Evolutionary conservation across 108 stramenopile genomes (phyloP).

Genomic region (Skeletonema tropicum): DNA sequence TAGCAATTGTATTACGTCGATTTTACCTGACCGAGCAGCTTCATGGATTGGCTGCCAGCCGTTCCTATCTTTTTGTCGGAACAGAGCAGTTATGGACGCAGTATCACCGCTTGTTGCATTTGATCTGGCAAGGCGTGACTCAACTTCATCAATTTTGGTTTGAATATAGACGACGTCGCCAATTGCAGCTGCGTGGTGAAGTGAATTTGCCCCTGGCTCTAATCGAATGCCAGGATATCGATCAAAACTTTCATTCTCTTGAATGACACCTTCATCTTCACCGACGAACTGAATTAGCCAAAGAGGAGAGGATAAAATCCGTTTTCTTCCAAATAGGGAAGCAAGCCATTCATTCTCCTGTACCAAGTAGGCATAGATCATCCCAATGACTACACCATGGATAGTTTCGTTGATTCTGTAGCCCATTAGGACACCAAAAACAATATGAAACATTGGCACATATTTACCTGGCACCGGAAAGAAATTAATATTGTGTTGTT

Average conservation of each 20-base stretch:
- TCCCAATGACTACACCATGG: slow-evolving; percentile 35
- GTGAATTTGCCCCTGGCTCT: slow-evolving; percentile 22
- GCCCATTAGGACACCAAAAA: slow-evolving; percentile 36
- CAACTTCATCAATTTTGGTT: slow-evolving; percentile 15
- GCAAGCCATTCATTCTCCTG: slow-evolving; percentile 25
- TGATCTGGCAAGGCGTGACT: slow-evolving; percentile 4
- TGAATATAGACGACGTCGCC: slow-evolving; percentile 22
- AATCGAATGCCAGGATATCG: slow-evolving; percentile 35
- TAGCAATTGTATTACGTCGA: slow-evolving; percentile 29
- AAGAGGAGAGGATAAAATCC: slow-evolving; percentile 19
- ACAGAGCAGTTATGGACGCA: slow-evolving; percentile 14
- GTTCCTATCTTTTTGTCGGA: slow-evolving; percentile 43
- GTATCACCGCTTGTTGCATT: neutral
- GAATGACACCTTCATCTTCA: slow-evolving; percentile 5
- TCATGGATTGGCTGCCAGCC: slow-evolving; percentile 55
- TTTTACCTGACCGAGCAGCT: slow-evolving; percentile 34
- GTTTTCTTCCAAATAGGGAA: slow-evolving; percentile 22
- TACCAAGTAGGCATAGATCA: slow-evolving; percentile 23
- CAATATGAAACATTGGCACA: slow-evolving; percentile 43
- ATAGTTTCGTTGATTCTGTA: slow-evolving; percentile 37
- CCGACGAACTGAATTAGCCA: slow-evolving; percentile 33
- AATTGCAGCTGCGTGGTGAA: slow-evolving; percentile 32
- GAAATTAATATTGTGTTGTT: slow-evolving; percentile 37
- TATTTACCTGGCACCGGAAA: slow-evolving; percentile 43
- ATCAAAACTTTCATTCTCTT: slow-evolving; percentile 13